These are phyloP conservation scores for Penicillium egyptiacum DNA, from an alignment of 495 filamentous ascomycete species.

Conservation along the genomic window DNA sequence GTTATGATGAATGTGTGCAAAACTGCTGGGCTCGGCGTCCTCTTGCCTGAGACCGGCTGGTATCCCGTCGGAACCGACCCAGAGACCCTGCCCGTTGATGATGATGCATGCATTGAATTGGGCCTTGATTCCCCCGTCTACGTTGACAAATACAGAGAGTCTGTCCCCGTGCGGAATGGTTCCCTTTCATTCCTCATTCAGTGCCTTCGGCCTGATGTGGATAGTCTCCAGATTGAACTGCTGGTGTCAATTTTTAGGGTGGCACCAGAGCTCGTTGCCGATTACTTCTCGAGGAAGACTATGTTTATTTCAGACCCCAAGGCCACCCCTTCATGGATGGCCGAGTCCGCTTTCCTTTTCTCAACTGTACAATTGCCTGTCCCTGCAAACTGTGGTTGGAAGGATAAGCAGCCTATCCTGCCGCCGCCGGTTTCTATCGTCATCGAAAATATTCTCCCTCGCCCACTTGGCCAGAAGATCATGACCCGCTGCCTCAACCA, in stretches of 20 bases:
- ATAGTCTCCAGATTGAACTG: constrained; percentile 76
- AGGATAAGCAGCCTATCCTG: constrained; percentile 47
- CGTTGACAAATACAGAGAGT: constrained; percentile 62
- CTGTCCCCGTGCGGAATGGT: constrained; percentile 72
- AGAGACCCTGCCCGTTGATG: constrained; percentile 41
- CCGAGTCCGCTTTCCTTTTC: constrained; percentile 85
- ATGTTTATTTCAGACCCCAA: constrained; percentile 89
- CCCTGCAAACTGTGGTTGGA: constrained; percentile 67
- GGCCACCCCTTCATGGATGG: constrained; percentile 87
- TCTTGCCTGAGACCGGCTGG: constrained; percentile 66
- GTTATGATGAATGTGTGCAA: constrained; percentile 74
- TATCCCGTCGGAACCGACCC: constrained; percentile 69
- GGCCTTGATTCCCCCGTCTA: constrained; percentile 66
- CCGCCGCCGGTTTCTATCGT: constrained; percentile 75
- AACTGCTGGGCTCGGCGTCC: constrained; percentile 63
- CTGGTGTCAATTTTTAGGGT: constrained; percentile 74
- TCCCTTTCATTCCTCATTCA: constrained; percentile 73
- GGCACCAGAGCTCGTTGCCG: constrained; percentile 79
- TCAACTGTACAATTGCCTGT: constrained; percentile 71
- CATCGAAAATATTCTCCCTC: constrained; percentile 84
- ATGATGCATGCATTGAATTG: constrained; percentile 58
- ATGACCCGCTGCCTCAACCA: constrained; percentile 75
- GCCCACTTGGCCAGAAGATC: constrained; percentile 72
- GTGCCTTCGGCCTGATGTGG: constrained; percentile 80
- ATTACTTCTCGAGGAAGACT: constrained; percentile 78